Conservation (phyloP, 345 rosid genomes). For the Fremontodendron californicum region DNA sequence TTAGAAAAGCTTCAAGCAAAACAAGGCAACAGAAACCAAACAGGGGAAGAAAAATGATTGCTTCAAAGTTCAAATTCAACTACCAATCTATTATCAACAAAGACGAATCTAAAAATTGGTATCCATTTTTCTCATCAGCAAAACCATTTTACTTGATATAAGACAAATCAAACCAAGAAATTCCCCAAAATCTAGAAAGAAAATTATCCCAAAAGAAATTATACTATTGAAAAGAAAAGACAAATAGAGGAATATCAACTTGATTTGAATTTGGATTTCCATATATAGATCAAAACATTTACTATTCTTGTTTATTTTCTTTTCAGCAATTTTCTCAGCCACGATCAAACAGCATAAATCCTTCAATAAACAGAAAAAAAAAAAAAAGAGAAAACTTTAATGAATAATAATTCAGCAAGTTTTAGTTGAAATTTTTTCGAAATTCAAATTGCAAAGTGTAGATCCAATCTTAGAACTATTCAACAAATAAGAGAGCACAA, state of each 20-base stretch:
- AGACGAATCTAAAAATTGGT: not conserved
- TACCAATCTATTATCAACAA: not conserved
- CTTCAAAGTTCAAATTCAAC: not conserved
- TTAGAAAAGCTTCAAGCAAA: not conserved
- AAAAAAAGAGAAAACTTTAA: not conserved
- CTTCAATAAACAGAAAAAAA: not conserved
- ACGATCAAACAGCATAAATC: not conserved
- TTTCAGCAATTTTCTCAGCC: not conserved
- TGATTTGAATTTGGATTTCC: not conserved
- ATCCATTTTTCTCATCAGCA: not conserved
- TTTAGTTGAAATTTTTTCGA: not conserved
- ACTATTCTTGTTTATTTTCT: not conserved
- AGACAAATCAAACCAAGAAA: not conserved
- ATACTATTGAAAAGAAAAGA: not conserved
- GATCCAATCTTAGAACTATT: constrained; percentile 7
- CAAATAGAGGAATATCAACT: not conserved
- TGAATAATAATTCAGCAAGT: not conserved
- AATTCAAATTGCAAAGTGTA: not conserved
- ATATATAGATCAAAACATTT: not conserved
- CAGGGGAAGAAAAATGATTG: not conserved
- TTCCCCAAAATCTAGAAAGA: not conserved
- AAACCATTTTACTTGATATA: not conserved
- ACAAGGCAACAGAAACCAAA: not conserved
- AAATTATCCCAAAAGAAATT: not conserved
- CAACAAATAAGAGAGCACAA: not conserved